Evolutionary conservation across 305 asterid genomes (phyloP).

Genomic region (Solanum hybrid): DNA sequence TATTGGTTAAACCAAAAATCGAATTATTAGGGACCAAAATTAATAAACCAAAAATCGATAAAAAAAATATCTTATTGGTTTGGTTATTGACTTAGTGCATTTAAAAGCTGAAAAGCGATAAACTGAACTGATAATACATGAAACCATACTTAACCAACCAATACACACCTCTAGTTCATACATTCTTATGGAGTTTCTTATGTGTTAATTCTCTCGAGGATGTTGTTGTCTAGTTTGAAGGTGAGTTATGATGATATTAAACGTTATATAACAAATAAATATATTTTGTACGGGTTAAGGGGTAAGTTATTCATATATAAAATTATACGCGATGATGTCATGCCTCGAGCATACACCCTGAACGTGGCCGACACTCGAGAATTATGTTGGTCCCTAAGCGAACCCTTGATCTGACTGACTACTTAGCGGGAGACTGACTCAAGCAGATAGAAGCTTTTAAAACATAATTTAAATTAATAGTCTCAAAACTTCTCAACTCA

Average conservation of each 20-base stretch:
- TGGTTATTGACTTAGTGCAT: no score
- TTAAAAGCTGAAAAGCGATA: no score
- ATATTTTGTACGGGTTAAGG: not conserved
- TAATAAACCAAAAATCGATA: not conserved
- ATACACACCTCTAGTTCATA: not conserved
- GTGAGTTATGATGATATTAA: not conserved
- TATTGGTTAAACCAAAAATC: not conserved
- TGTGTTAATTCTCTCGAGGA: not conserved
- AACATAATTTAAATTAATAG: not conserved
- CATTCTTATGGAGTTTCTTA: not conserved
- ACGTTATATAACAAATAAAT: no score
- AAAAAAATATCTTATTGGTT: not conserved
- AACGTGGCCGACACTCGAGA: not conserved
- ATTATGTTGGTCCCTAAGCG: accelerated
- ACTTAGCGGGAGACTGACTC: not conserved
- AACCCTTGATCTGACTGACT: not conserved
- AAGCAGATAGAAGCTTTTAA: not conserved
- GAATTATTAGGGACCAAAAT: no score
- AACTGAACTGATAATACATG: not conserved
- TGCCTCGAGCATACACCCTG: not conserved
- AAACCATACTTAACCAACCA: not conserved
- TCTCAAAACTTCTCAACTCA: not conserved
- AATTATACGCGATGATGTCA: not conserved
- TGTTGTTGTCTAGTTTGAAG: not conserved
- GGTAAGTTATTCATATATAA: not conserved